Base-by-base conservation (phyloP, 768 basidiomycete species). In the Trametes maxima region DNA sequence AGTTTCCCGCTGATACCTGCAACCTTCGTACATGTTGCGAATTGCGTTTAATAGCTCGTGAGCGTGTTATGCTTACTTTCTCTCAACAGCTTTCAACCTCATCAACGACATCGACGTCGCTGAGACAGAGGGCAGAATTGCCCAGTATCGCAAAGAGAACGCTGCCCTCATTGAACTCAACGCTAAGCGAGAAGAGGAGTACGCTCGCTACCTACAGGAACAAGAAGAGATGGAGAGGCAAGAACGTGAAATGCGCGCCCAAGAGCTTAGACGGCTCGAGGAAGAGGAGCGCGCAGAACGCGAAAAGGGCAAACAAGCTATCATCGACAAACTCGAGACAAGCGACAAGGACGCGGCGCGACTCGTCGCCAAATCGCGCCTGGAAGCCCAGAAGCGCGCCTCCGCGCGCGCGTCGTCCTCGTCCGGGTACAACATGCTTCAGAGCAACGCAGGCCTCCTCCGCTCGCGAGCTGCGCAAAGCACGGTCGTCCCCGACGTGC, bases 21-120 rank as follows among this genome's bases (percentile, higher is more conserved):
- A 36, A 47, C 52, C 75, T 67, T 17, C 50, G 44, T 45, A 1
- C 7, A 46, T n/a, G 11, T 19, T 3, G 10, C 11, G 6, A 11
- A 45, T 21, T 19, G 3, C 6, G 19, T n/a, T 43, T 45, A 12
- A 2, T 19, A 19, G 4, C 28, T 8, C 28, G 28, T 33, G 28
- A 33, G 28, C 28, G 28, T 8, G n/a, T 44, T 21, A 13, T 19
- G n/a, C 8, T 19, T 3, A 19, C 8, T 2, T n/a, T 19, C 12
- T 24, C 2, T 19, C 24, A 28, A 12, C 53, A 95, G 95, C 93
- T 5, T 98, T 96, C 79, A 98, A 98, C 73, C 86, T 98, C 36
- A 94, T 98, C 57, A 89, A 97, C 65, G 90, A 93, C 28, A 83
- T 95, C 46, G 88, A 97, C 60, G 71, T 94, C 21, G 73, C 82